Evolutionary conservation across 2,329 filamentous ascomycete genomes (phyloP).

Genomic region (Pezicula radicicola): DNA sequence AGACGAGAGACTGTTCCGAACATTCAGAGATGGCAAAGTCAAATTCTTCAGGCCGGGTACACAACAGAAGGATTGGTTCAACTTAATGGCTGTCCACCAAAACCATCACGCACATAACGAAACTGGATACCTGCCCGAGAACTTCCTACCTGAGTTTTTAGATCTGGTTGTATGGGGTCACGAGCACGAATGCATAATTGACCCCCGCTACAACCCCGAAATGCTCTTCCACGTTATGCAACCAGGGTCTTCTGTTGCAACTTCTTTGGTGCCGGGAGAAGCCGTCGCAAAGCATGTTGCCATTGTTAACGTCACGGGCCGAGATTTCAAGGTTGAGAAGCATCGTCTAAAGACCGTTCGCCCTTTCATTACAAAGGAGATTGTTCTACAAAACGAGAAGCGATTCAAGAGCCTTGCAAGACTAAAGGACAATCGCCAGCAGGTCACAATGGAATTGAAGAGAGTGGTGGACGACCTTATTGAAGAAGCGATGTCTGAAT

Average conservation of each 20-base stretch:
- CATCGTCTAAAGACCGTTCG: conserved; percentile 84
- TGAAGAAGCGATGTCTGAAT: conserved; percentile 75
- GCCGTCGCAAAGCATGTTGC: conserved; percentile 89
- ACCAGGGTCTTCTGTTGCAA: conserved; percentile 92
- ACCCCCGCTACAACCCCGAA: conserved; percentile 78
- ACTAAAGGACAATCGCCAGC: conserved; percentile 77
- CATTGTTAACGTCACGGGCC: conserved; percentile 79
- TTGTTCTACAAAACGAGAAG: conserved; percentile 72
- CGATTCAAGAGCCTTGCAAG: conserved; percentile 75
- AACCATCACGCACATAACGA: conserved; percentile 92
- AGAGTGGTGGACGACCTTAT: conserved; percentile 83
- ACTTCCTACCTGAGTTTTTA: conserved; percentile 86
- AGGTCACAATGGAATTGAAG: conserved; percentile 75
- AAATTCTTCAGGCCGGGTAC: conserved; percentile 84
- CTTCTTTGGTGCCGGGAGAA: conserved; percentile 85
- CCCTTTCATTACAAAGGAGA: conserved; percentile 84
- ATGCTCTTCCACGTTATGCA: conserved; percentile 96
- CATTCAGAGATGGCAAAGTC: conserved; percentile 88
- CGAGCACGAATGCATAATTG: conserved; percentile 92
- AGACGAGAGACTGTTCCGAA: conserved; percentile 91
- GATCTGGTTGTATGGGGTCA: conserved; percentile 96
- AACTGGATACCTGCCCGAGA: conserved; percentile 92
- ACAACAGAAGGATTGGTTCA: conserved; percentile 91
- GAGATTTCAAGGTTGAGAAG: conserved; percentile 75
- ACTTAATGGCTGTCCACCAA: conserved; percentile 90